These are phyloP conservation scores for Aspergillus amoenus DNA, from an alignment of 2,329 filamentous ascomycete species.

Conservation along the genomic window DNA sequence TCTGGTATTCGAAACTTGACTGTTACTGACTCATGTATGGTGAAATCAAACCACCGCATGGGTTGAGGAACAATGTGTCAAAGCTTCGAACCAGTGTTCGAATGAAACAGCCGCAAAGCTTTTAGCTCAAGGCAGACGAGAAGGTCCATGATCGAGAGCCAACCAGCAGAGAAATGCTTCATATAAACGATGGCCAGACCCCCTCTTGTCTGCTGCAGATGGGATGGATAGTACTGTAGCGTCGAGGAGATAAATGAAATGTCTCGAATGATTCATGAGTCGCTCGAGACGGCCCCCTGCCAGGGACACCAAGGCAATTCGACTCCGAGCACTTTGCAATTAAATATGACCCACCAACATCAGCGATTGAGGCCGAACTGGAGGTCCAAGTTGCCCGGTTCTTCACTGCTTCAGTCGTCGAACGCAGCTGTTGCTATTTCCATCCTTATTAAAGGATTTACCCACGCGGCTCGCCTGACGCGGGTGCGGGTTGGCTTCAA, in stretches of 20 bases:
- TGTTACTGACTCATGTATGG: not conserved
- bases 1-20: not conserved
- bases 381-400: conserved; percentile 18
- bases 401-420: not conserved
- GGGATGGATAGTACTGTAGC: not conserved
- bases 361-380: conserved; percentile 16
- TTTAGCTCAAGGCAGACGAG: not conserved
- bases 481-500: not conserved
- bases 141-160: not conserved
- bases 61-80: not conserved
- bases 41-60: not conserved
- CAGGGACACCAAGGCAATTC: conserved; percentile 1
- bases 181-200: not conserved
- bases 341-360: conserved; percentile 16
- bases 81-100: not conserved
- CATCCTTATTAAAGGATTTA: not conserved
- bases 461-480: conserved; percentile 2
- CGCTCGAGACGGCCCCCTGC: not conserved
- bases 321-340: conserved; percentile 5
- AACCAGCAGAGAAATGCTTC: not conserved
- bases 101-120: conserved; percentile 6
- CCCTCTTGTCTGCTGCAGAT: not conserved
- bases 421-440: not conserved
- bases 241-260: not conserved
- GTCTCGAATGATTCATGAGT: not conserved